Percentiles rank a stretch among this genome's conserved stretches.
These are phyloP conservation scores for Skeletonema potamos DNA, from an alignment of 108 stramenopile genomes.

Conservation along the genomic window DNA sequence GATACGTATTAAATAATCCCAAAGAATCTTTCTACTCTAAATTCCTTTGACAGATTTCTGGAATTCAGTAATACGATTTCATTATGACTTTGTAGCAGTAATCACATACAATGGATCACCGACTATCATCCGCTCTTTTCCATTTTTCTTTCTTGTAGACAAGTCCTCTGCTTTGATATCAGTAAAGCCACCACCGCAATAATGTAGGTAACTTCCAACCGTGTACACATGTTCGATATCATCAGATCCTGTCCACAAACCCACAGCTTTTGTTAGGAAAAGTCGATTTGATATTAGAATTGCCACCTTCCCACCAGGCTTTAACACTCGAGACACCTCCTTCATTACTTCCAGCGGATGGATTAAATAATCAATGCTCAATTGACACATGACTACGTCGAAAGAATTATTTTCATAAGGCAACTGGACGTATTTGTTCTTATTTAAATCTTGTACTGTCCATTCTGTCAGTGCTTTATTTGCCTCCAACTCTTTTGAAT, in stretches of 20 bases:
- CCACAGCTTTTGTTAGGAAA: constrained; percentile 86
- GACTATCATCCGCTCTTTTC: constrained; percentile 53
- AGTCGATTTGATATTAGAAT: constrained; percentile 93
- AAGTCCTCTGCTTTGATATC: constrained; percentile 78
- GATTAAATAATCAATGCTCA: constrained; percentile 92
- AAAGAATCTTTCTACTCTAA: background rate
- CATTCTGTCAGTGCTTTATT: constrained; percentile 71
- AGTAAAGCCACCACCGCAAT: constrained; percentile 45
- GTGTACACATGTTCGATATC: constrained; percentile 92
- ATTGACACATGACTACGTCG: constrained; percentile 87
- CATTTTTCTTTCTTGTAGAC: constrained; percentile 60
- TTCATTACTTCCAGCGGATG: constrained; percentile 81
- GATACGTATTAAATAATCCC: constrained; percentile 61
- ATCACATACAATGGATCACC: constrained; percentile 88
- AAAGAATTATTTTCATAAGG: constrained; percentile 82
- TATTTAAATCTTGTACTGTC: constrained; percentile 77
- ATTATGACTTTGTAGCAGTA: constrained; percentile 55
- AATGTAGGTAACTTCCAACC: constrained; percentile 74
- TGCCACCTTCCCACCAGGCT: constrained; percentile 67
- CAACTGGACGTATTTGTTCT: constrained; percentile 58
- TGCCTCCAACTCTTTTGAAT: constrained; percentile 71
- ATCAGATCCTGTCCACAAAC: constrained; percentile 87
- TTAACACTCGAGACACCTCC: constrained; percentile 83
- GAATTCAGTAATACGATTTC: background rate
- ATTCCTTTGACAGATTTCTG: background rate